These are phyloP conservation scores for Theobroma cacao DNA, from an alignment of 345 rosid species.

Conservation along the genomic window DNA sequence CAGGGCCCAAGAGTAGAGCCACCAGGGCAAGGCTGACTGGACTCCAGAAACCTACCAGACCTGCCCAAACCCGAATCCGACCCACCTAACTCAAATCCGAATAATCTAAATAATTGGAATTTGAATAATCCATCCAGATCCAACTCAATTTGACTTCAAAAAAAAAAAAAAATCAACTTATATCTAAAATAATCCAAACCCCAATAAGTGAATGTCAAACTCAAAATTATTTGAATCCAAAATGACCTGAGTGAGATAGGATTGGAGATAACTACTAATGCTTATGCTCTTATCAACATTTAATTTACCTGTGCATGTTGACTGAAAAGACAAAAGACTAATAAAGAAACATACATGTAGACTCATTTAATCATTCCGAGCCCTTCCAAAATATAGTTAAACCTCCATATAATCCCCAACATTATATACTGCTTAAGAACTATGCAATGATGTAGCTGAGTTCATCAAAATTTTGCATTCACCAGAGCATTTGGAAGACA, in stretches of 20 bases:
- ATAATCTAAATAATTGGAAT: too few relatives aligned
- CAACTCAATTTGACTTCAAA: too few relatives aligned
- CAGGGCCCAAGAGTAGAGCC: not conserved
- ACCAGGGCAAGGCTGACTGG: too few relatives aligned
- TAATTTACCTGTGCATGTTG: not conserved
- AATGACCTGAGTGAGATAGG: too few relatives aligned
- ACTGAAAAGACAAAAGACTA: not conserved
- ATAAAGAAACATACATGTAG: not conserved
- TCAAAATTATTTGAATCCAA: too few relatives aligned
- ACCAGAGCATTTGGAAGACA: slow-evolving; percentile 3
- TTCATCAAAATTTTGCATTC: slow-evolving; percentile 21
- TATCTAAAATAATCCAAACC: too few relatives aligned
- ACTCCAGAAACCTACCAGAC: too few relatives aligned
- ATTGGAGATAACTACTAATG: not conserved
- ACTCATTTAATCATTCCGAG: not conserved
- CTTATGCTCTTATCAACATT: not conserved
- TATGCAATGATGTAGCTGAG: not conserved
- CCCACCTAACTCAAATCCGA: too few relatives aligned
- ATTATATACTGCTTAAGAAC: not conserved
- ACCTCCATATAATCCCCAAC: slow-evolving; percentile 3
- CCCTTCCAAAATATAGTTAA: slow-evolving; percentile 1
- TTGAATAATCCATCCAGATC: too few relatives aligned
- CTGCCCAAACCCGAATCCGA: too few relatives aligned
- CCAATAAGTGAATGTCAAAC: too few relatives aligned
- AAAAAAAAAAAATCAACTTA: too few relatives aligned